These are phyloP conservation scores for Scheffersomyces cryptocercus DNA, from an alignment of 1,139 yeast genomes.

Conservation along the genomic window DNA sequence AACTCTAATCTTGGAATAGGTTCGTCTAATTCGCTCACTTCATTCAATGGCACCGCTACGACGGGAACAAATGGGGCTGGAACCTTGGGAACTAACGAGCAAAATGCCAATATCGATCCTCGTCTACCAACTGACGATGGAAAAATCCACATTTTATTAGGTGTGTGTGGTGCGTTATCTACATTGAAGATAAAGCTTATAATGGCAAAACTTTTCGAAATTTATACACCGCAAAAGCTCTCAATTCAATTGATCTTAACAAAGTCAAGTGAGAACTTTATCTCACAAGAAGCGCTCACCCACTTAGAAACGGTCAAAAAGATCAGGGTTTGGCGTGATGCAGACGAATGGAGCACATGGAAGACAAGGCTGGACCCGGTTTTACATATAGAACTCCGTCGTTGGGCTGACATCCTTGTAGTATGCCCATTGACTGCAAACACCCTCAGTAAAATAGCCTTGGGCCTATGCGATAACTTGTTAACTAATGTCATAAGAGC, in stretches of 20 bases:
- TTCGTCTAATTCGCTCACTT: not conserved
- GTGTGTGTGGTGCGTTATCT: constrained; percentile 88
- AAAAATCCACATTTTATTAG: constrained; percentile 79
- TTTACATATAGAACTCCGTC: constrained; percentile 84
- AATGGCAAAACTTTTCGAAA: constrained; percentile 73
- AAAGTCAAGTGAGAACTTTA: constrained; percentile 78
- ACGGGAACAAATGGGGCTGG: not conserved
- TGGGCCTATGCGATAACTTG: constrained; percentile 87
- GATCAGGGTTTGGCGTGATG: constrained; percentile 81
- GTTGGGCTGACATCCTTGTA: constrained; percentile 93
- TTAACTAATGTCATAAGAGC: constrained; percentile 87
- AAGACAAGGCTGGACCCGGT: constrained; percentile 84
- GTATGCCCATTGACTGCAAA: constrained; percentile 92
- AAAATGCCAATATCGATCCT: constrained; percentile 65
- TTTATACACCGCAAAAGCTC: constrained; percentile 72
- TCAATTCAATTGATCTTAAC: constrained; percentile 83
- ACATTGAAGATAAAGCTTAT: constrained; percentile 74
- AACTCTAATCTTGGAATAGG: constrained; percentile 2
- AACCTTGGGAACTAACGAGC: constrained; percentile 30
- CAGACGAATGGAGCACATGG: constrained; percentile 94
- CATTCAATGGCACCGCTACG: not conserved
- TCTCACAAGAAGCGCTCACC: constrained; percentile 55
- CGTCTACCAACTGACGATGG: constrained; percentile 90
- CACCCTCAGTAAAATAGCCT: constrained; percentile 83
- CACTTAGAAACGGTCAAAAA: constrained; percentile 37